Base-by-base conservation (phyloP, 2,329 filamentous ascomycete species). In the Cladosporium phlei region DNA sequence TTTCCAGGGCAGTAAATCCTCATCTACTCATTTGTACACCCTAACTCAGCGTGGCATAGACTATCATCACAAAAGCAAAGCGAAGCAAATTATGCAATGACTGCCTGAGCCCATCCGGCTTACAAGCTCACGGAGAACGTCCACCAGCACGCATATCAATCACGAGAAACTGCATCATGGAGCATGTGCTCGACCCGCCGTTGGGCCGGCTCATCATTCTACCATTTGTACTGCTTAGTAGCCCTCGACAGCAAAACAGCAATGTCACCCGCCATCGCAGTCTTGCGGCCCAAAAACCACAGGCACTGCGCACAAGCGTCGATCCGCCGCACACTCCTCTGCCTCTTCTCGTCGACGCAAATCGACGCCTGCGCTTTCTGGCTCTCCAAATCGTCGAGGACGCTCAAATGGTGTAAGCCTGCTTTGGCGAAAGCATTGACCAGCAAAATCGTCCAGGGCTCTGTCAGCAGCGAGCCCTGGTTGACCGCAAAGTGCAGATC, bases 401-500 rank as follows among this genome's bases (percentile, higher is more conserved):
- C 11, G n/a, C 32, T 27, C 11, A 42, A 17, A 9, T 42, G 38
- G 8, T 30, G 22, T 8, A 42, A 16, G 2, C 17, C 28, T 16
- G 38, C 38, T n/a, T 30, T 42, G 5, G 38, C 16, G 4, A 42
- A 42, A 11, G 38, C 38, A 17, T 42, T 42, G 28, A 42, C 38
- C 12, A 42, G 25, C 16, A 42, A 27, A 16, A 42, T 42, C 17
- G 38, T 42, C 38, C 38, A 42, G 14, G 38, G 38, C 27, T 42
- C 38, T 6, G 38, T 42, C 12, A 42, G 38, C 27, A 42, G 14
- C 11, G 38, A 42, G 38, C 38, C 38, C 19, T 29, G 38, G 11
- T 32, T 42, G 12, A 42, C 38, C 20, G 38, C 38, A 22, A 42
- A 42, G 27, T 42, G 38, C n/a, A 42, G 12, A 22, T 42, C 27